These are phyloP conservation scores for Coelastrella sp. DNA, from an alignment of 139 green algal species.

Conservation along the genomic window DNA sequence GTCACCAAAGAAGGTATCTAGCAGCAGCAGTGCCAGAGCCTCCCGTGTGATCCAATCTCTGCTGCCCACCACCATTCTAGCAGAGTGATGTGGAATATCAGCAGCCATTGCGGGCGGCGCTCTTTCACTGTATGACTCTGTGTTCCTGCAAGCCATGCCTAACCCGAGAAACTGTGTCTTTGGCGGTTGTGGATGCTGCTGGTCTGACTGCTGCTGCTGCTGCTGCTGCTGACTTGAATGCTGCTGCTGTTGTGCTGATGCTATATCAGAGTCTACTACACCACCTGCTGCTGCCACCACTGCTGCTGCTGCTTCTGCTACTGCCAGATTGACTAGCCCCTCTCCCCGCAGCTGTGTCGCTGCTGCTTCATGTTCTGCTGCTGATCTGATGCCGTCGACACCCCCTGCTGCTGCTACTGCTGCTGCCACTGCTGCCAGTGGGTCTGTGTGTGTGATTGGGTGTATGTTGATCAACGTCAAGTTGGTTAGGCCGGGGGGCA, in stretches of 20 bases:
- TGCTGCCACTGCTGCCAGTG: neutral
- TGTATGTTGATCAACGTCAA: neutral
- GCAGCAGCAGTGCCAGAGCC: neutral
- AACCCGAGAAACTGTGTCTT: neutral
- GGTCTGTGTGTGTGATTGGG: neutral
- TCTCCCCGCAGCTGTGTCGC: neutral
- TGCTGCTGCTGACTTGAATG: neutral
- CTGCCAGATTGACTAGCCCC: neutral
- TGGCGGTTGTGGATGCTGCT: neutral
- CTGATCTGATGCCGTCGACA: neutral
- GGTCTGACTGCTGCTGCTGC: too few species aligned
- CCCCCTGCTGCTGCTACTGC: neutral
- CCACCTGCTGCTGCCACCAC: neutral
- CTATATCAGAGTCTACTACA: too few species aligned
- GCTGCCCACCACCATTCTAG: neutral
- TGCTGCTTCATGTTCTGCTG: neutral
- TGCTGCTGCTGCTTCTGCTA: neutral
- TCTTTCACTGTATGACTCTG: neutral
- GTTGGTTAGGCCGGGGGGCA: neutral
- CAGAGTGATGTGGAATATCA: too few species aligned
- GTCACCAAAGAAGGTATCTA: neutral
- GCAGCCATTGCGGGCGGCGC: too few species aligned
- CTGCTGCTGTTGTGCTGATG: too few species aligned
- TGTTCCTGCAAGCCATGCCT: neutral
- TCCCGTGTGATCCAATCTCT: neutral